Conservation (phyloP, 2,329 filamentous ascomycete species). For the Fusarium illudens region DNA sequence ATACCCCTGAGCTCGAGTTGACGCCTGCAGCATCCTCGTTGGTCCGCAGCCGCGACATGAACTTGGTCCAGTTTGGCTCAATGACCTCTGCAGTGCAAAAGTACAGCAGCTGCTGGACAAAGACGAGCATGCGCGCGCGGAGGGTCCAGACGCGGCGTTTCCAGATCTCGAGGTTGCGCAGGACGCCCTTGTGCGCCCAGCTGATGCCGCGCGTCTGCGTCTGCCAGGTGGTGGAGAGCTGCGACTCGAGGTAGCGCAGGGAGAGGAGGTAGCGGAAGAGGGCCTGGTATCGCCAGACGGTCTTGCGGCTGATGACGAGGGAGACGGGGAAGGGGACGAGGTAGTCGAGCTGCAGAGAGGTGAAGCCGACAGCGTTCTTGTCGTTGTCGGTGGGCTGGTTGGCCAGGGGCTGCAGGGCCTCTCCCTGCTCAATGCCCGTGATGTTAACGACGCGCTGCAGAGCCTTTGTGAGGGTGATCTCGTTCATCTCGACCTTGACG, state of each 20-base stretch:
- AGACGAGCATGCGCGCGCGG: slow-evolving; percentile 92
- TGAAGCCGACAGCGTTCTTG: slow-evolving; percentile 89
- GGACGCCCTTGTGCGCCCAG: slow-evolving; percentile 84
- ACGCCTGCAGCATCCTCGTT: slow-evolving; percentile 53
- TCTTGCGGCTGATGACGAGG: slow-evolving; percentile 94
- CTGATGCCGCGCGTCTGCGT: slow-evolving; percentile 82
- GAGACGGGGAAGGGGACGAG: slow-evolving; percentile 94
- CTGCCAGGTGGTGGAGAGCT: slow-evolving; percentile 88
- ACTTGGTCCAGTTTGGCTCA: slow-evolving; percentile 93
- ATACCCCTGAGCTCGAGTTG: slow-evolving; percentile 43
- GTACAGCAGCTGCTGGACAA: slow-evolving; percentile 95
- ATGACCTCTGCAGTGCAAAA: slow-evolving; percentile 98
- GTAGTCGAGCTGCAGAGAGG: slow-evolving; percentile 93
- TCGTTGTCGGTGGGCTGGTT: slow-evolving; percentile 77
- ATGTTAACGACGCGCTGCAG: slow-evolving; percentile 97
- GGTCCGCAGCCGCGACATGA: slow-evolving; percentile 85
- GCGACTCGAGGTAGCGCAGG: slow-evolving; percentile 85
- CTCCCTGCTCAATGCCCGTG: slow-evolving; percentile 91
- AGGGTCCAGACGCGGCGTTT: slow-evolving; percentile 93
- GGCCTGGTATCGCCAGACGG: slow-evolving; percentile 94
- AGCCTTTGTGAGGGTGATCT: slow-evolving; percentile 90
- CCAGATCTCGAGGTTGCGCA: slow-evolving; percentile 83
- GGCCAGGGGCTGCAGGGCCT: slow-evolving; percentile 77
- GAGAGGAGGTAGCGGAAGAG: slow-evolving; percentile 94
- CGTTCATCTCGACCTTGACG: slow-evolving; percentile 97